A percentile compares a stretch with the other conserved stretches of the same genome.
phyloP scores from a whole-genome alignment of 1,139 yeast genomes.

The Blastobotrys serpentis region DNA sequence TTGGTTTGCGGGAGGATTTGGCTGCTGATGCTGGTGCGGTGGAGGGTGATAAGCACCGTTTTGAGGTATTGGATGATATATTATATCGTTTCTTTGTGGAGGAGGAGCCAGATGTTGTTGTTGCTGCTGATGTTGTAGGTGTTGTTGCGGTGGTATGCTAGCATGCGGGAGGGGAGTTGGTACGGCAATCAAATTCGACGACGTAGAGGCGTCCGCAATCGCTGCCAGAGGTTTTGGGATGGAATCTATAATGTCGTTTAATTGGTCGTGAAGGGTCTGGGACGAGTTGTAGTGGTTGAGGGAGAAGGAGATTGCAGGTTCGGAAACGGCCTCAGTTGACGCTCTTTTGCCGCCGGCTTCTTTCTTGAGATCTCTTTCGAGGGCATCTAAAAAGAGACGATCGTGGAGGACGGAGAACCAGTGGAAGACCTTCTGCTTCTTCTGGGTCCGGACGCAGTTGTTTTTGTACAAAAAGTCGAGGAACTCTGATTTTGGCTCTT shows the following conservation, averaged over 20 bases:
- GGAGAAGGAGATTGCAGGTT: conserved; percentile 44
- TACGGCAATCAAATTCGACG: conserved; percentile 15
- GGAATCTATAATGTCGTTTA: conserved; percentile 33
- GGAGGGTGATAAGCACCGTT: background rate
- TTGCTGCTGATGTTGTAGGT: background rate
- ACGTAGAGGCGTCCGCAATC: conserved; percentile 36
- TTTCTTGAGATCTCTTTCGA: conserved; percentile 87
- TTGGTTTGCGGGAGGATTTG: background rate
- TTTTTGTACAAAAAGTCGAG: conserved; percentile 82
- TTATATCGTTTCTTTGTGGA: background rate
- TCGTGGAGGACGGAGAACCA: conserved; percentile 98
- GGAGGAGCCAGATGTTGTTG: background rate
- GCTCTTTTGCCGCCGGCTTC: conserved; percentile 47
- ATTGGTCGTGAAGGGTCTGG: conserved; percentile 41
- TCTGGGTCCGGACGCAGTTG: conserved; percentile 87
- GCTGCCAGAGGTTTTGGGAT: conserved; percentile 37
- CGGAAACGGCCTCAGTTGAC: conserved; percentile 42
- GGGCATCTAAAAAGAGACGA: conserved; percentile 86
- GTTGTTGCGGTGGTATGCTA: background rate
- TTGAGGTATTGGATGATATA: background rate
- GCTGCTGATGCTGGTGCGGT: background rate
- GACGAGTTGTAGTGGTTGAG: conserved; percentile 35
- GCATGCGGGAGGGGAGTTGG: too few relatives aligned
- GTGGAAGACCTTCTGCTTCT: conserved; percentile 93
- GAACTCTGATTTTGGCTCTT: conserved; percentile 83